A percentile compares a stretch with the other conserved stretches of the same genome.
Conservation (phyloP, 805 yeast genomes). For the Sugiyamaella qingdaonensis region DNA sequence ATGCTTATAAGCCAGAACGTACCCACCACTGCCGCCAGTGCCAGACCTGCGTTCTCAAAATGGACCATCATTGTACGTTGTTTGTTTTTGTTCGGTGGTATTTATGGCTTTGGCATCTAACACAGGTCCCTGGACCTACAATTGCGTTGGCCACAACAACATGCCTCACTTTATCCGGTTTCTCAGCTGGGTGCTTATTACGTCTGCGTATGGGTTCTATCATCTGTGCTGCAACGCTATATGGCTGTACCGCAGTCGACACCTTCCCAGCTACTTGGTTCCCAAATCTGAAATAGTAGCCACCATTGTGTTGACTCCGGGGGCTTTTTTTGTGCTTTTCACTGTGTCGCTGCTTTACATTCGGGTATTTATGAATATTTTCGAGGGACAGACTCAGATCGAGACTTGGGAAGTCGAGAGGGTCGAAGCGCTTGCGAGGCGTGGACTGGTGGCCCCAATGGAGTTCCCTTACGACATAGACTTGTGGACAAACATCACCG, state of each 20-base stretch:
- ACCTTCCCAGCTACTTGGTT: constrained; percentile 51
- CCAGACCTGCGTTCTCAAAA: constrained; percentile 64
- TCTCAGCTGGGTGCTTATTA: constrained; percentile 52
- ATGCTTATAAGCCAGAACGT: constrained; percentile 71
- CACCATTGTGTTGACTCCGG: constrained; percentile 50
- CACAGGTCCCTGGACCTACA: constrained; percentile 74
- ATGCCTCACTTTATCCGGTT: constrained; percentile 79
- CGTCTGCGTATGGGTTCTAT: constrained; percentile 37
- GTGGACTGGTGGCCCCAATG: constrained; percentile 22
- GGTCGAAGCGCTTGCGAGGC: constrained; percentile 57
- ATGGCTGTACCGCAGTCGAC: constrained; percentile 35
- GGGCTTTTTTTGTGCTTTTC: constrained; percentile 55
- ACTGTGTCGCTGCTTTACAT: constrained; percentile 56
- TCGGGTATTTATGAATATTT: constrained; percentile 54
- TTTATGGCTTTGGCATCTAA: neutral
- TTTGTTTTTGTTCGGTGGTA: neutral
- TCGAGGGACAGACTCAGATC: constrained; percentile 78
- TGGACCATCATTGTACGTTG: constrained; percentile 78
- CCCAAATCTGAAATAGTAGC: constrained; percentile 50
- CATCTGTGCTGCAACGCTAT: constrained; percentile 41
- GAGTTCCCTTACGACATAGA: constrained; percentile 85
- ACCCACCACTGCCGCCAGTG: constrained; percentile 79
- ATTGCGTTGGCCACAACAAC: constrained; percentile 79
- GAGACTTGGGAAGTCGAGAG: constrained; percentile 92
- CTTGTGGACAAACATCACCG: constrained; percentile 47